Evolutionary conservation across 2,329 filamentous ascomycete species (phyloP).

Genomic region (Aspergillus sergii): DNA sequence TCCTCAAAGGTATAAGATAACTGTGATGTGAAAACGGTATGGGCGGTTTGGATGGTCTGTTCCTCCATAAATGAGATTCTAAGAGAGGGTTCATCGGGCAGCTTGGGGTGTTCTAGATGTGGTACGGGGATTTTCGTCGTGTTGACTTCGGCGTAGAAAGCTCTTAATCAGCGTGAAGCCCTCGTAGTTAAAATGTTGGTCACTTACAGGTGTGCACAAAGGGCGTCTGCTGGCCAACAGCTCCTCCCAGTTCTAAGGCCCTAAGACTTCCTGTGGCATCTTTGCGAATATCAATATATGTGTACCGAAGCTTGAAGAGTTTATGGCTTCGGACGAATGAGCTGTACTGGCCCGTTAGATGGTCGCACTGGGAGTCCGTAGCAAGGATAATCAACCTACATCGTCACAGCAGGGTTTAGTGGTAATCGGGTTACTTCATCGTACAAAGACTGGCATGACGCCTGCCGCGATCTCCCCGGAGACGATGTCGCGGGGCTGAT

Average conservation of each 20-base stretch:
- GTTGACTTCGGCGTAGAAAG: slow-evolving; percentile 30
- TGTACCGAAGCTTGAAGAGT: slow-evolving; percentile 44
- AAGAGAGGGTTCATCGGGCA: slow-evolving; percentile 35
- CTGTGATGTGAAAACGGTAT: slow-evolving; percentile 43
- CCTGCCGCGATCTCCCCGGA: slow-evolving; percentile 29
- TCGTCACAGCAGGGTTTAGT: slow-evolving; percentile 35
- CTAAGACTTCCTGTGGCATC: slow-evolving; percentile 39
- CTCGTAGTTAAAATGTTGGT: not conserved
- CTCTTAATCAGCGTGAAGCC: not conserved
- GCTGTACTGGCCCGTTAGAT: slow-evolving; percentile 20
- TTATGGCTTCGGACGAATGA: slow-evolving; percentile 43
- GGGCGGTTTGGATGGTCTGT: slow-evolving; percentile 44
- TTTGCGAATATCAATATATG: slow-evolving; percentile 43
- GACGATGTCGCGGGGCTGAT: slow-evolving; percentile 28
- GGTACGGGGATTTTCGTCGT: slow-evolving; percentile 43
- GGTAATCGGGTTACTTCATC: slow-evolving; percentile 36
- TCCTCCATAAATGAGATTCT: slow-evolving; percentile 47
- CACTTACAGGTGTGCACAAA: slow-evolving; percentile 44
- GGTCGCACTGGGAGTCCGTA: not conserved
- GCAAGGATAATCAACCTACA: slow-evolving; percentile 26
- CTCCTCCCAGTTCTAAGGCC: slow-evolving; percentile 42
- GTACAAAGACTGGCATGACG: slow-evolving; percentile 30
- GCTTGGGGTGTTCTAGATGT: slow-evolving; percentile 46
- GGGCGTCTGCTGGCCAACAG: slow-evolving; percentile 37
- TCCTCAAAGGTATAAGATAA: slow-evolving; percentile 47